phyloP scores from a whole-genome alignment of 192 early-diverging fungal species.

The Mortierella alpina region DNA sequence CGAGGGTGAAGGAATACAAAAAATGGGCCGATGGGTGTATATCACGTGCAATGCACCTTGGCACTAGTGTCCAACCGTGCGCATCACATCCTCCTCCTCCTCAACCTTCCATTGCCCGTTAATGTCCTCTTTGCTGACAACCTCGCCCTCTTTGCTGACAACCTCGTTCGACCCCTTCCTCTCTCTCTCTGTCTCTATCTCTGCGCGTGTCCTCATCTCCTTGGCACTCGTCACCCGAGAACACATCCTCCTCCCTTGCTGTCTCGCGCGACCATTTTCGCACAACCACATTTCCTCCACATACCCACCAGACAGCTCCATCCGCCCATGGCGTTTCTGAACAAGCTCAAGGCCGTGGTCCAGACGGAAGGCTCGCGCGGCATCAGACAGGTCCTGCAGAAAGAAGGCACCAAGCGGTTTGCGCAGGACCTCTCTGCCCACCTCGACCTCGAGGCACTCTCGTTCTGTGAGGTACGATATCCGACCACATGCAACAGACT shows the following conservation, averaged over 20 bases:
- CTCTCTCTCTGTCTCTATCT: neutral
- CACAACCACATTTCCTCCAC: neutral
- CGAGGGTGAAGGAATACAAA: neutral
- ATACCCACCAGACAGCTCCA: neutral
- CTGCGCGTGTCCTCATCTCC: neutral
- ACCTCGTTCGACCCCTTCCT: neutral
- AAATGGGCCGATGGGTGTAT: too few relatives aligned
- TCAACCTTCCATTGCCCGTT: neutral
- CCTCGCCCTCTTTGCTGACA: neutral
- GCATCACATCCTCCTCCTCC: neutral
- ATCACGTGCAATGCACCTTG: too few relatives aligned
- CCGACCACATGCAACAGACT: neutral
- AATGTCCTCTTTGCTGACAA: neutral
- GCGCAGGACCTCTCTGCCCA: slow-evolving; percentile 46
- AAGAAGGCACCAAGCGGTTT: slow-evolving; percentile 46
- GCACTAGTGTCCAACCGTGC: too few relatives aligned
- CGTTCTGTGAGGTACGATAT: slow-evolving; percentile 38
- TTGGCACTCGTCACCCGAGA: too few relatives aligned
- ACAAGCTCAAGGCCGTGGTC: slow-evolving; percentile 42
- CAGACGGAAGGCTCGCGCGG: slow-evolving; percentile 45
- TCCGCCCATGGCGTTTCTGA: slow-evolving; percentile 39
- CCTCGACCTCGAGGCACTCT: slow-evolving; percentile 22
- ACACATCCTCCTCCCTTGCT: neutral
- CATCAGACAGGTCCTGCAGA: slow-evolving; percentile 44
- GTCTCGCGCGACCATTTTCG: neutral